Base-by-base conservation (phyloP, 2,329 filamentous ascomycete species). In the Fusarium globosum region DNA sequence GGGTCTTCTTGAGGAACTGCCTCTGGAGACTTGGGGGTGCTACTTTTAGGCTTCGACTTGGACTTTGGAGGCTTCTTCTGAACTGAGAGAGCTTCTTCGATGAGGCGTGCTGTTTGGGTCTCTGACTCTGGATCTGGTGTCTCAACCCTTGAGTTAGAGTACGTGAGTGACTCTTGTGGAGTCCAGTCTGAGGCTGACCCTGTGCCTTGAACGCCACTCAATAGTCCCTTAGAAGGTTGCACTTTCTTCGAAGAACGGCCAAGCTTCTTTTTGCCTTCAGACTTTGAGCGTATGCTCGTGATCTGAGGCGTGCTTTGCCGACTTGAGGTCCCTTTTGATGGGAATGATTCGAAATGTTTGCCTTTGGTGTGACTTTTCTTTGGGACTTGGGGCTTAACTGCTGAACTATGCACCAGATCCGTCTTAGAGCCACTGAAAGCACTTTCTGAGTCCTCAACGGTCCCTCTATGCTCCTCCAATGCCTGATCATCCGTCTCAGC, bases 221-320 rank as follows among this genome's bases (percentile, higher is more conserved):
- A 20, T 1, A 42, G 12, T 0, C n/a, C 43, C 6, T 49, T 6
- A 1, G 56, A 18, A 13, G 38, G 21, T 4, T 39, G 20, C 1
- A 33, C 11, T 14, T 58, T 49, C 16, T 60, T 68, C 7, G 36
- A 30, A 23, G 52, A 11, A 33, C 15, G 23, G 8, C 11, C 8
- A 13, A 28, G 46, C 42, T 69, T 73, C 15, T 45, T 65, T 20
- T 61, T 70, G 7, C n/a, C 20, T 35, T 56, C 39, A 9, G 53
- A 38, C 14, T 38, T 36, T 6, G 53, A 20, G 61, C 53, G 15
- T 16, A 10, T n/a, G 18, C 21, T 35, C 11, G 38, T 48, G 5
- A 49, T 38, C 8, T 72, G 55, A 6, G 72, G 67, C 13, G 72
- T 69, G 18, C 67, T 65, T 30, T 42, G 51, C 10, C 48, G 60